Evolutionary conservation across 2,329 filamentous ascomycete genomes (phyloP), one percentile per base, ranked within the genome.

Genomic region (Gyromitra esculenta): DNA sequence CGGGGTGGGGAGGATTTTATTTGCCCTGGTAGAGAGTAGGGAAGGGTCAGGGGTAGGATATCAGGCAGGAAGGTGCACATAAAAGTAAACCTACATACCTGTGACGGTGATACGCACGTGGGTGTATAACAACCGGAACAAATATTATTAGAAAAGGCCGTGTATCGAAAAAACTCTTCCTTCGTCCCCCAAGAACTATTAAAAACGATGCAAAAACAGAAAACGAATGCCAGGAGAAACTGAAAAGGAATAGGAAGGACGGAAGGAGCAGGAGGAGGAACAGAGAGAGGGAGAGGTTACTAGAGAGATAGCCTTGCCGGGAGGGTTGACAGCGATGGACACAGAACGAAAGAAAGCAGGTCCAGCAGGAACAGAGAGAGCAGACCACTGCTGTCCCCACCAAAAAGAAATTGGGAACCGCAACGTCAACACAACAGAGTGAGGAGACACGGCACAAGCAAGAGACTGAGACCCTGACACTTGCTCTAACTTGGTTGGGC

Each of bases 31-130:
- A 45, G 52, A 98, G 95, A 54, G 18, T 25, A 54, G n/a, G n/a
- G n/a, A 18, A 52, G 5, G n/a, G 50, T 9, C 21, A 18, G 98
- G 89, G 76, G 97, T 88, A 77, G 97, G 90, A 83, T 97, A 98
- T 81, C 97, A 92, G 60, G 98, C 86, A 79, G 97, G 81, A 83
- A 98, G 95, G 43, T 96, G 85, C 9, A 88, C 93, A 72, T 45
- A 54, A 37, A 18, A 73, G 31, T 43, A 64, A 71, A 57, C 45
- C 43, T 65, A 69, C 71, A 45, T 65, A 56, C 48, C 48, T 72
- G 45, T 35, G 15, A 13, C 39, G 21, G 13, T 31, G 60, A 39
- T n/a, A 65, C 57, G 67, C 57, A 56, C n/a, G 59, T 67, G 5
- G 25, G 13, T 35, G 25, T 25, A 48, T 64, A 68, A n/a, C 37